A percentile compares a stretch with the other conserved stretches of the same genome.
phyloP scores from a whole-genome alignment of 1,284 basidiomycete species.

The Boletus coffeatus region DNA sequence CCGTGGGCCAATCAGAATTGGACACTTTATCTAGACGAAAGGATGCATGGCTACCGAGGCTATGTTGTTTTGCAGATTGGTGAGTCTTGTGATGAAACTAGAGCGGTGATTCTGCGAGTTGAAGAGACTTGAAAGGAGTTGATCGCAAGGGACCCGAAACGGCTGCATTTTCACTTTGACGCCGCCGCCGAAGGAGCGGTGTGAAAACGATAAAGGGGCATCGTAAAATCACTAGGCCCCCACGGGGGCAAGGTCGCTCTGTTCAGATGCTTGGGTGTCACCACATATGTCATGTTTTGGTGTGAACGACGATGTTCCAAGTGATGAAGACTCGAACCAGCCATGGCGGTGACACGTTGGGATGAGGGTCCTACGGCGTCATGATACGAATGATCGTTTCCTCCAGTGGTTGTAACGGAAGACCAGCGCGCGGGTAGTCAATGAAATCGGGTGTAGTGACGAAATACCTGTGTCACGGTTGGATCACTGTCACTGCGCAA shows the following conservation, averaged over 20 bases:
- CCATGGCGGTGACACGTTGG: not conserved
- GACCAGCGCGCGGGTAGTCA: not conserved
- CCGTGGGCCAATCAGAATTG: not conserved
- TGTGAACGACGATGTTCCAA: not conserved
- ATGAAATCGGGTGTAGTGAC: not conserved
- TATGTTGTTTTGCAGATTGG: not conserved
- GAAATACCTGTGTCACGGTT: not conserved
- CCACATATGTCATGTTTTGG: not conserved
- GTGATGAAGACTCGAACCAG: not conserved
- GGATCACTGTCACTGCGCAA: not conserved
- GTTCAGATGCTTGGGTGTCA: not conserved
- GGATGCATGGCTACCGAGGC: not conserved
- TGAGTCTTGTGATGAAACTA: not conserved
- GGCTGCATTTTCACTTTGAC: not conserved
- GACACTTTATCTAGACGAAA: not conserved
- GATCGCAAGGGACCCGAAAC: not conserved
- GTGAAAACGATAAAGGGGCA: not conserved
- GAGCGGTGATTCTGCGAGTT: not conserved
- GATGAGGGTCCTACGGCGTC: not conserved
- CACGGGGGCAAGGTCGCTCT: too few species aligned
- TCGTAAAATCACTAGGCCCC: too few species aligned
- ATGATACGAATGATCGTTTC: not conserved
- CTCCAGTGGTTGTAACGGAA: not conserved
- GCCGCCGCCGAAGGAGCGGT: not conserved
- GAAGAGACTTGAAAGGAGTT: not conserved